These are phyloP conservation scores for Zarea fungicola DNA, from an alignment of 2,329 filamentous ascomycete species.

Conservation along the genomic window DNA sequence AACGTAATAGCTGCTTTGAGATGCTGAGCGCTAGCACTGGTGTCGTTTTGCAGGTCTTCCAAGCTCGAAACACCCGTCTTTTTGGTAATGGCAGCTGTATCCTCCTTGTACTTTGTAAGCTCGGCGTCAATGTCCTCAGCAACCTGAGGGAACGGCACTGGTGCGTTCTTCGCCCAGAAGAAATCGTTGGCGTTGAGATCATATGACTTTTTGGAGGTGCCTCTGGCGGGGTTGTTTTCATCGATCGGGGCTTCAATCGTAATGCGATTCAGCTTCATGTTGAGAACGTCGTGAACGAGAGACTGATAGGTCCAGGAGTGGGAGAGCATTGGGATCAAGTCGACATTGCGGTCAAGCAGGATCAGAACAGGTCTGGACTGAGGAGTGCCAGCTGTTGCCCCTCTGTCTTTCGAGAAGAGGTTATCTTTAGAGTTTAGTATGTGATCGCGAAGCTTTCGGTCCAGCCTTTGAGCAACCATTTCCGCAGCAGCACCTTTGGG, in stretches of 20 bases:
- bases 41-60: slow-evolving; percentile 88
- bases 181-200: slow-evolving; percentile 88
- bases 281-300: slow-evolving; percentile 62
- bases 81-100: slow-evolving; percentile 87
- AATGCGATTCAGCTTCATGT: slow-evolving; percentile 75
- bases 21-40: slow-evolving; percentile 83
- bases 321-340: slow-evolving; percentile 96
- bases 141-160: slow-evolving; percentile 87
- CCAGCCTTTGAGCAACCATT: slow-evolving; percentile 88
- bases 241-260: slow-evolving; percentile 82
- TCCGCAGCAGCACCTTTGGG: slow-evolving; percentile 91
- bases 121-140: slow-evolving; percentile 95
- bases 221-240: slow-evolving; percentile 67
- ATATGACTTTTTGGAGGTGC: slow-evolving; percentile 79
- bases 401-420: slow-evolving; percentile 71
- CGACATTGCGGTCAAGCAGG: slow-evolving; percentile 91
- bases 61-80: slow-evolving; percentile 91
- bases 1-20: slow-evolving; percentile 93
- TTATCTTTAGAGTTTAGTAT: slow-evolving; percentile 98
- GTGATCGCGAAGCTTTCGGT: slow-evolving; percentile 92
- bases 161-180: slow-evolving; percentile 93
- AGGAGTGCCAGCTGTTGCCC: slow-evolving; percentile 54
- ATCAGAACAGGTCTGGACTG: slow-evolving; percentile 82
- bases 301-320: slow-evolving; percentile 84
- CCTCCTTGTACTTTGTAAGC: slow-evolving; percentile 90